These are phyloP conservation scores for Imleria badia DNA, from an alignment of 768 basidiomycete species.

Conservation along the genomic window DNA sequence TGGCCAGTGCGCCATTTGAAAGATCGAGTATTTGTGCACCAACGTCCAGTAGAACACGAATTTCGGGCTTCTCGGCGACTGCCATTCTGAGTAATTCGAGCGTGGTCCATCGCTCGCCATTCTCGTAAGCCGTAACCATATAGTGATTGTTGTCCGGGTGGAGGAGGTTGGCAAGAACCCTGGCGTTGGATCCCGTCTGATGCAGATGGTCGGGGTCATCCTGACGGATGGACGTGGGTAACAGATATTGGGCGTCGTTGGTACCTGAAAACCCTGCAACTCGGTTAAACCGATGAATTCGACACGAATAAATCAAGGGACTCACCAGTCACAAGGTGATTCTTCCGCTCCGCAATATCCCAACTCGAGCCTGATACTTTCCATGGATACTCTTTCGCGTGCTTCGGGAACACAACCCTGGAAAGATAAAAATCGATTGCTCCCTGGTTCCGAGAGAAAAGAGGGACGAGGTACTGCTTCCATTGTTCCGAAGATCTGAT, in stretches of 20 bases:
- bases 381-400: neutral
- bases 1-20: neutral
- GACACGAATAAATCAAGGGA: neutral
- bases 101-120: neutral
- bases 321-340: neutral
- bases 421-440: neutral
- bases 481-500: neutral
- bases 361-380: neutral
- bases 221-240: neutral
- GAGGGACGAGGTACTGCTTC: neutral
- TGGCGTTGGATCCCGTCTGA: neutral
- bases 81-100: neutral
- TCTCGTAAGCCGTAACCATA: neutral
- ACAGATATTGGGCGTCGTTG: neutral
- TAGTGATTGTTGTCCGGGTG: neutral
- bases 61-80: neutral
- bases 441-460: neutral
- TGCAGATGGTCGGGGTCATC: neutral
- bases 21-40: neutral
- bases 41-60: neutral
- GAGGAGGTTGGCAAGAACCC: neutral
- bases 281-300: neutral
- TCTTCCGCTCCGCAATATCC: neutral
- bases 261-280: neutral
- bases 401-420: neutral